Evolutionary conservation across 306 rosid genomes (phyloP).

Genomic region (Potentilla sterilis): DNA sequence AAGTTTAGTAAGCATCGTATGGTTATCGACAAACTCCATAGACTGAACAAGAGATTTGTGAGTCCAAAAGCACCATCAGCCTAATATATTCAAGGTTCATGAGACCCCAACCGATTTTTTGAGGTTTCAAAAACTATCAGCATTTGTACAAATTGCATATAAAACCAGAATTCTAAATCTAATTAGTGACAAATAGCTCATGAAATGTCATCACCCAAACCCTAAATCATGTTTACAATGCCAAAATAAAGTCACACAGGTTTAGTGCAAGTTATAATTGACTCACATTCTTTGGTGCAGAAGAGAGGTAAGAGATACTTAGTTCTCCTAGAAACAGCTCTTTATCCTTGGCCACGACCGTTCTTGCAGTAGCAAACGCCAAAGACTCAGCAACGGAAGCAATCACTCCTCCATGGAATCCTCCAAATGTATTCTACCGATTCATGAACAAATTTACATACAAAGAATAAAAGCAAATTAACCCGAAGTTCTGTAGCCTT

Average conservation of each 20-base stretch:
- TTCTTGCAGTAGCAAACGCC: slow-evolving; percentile 45
- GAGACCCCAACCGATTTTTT: neutral
- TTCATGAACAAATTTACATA: slow-evolving; percentile 5
- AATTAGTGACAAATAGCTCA: neutral
- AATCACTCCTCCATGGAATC: slow-evolving; percentile 45
- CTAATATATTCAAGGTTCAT: neutral
- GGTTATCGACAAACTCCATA: neutral
- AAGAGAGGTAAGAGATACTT: slow-evolving; percentile 51
- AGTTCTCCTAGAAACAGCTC: slow-evolving; percentile 49
- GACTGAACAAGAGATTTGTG: neutral
- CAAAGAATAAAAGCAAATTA: neutral
- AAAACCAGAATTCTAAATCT: neutral
- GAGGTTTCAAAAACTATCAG: neutral
- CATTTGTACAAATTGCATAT: neutral
- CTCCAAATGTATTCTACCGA: slow-evolving; percentile 31
- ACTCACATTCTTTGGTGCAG: slow-evolving; percentile 41
- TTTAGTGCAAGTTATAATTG: neutral
- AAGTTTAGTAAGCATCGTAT: neutral
- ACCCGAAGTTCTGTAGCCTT: neutral
- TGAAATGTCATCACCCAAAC: neutral
- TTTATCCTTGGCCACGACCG: slow-evolving; percentile 33
- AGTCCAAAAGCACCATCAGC: slow-evolving; percentile 2
- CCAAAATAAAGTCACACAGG: neutral
- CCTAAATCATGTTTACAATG: neutral
- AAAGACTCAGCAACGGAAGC: slow-evolving; percentile 46